Conservation (phyloP, 73 alveolate species). For the Loxodes magnus region DNA sequence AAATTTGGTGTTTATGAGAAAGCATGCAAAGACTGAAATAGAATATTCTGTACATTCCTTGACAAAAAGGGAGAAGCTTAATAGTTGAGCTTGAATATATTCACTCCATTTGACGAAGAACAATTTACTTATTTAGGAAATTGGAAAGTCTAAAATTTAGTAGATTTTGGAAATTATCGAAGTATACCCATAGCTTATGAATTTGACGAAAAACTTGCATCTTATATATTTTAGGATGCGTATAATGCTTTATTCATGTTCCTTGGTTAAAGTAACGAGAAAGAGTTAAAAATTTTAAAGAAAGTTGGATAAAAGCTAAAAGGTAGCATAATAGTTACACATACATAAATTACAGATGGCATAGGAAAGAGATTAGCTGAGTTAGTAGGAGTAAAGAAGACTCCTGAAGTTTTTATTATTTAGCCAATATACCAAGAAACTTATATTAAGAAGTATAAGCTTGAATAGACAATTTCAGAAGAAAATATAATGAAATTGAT, state of each 20-base stretch:
- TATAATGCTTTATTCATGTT: not conserved
- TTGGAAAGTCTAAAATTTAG: not conserved
- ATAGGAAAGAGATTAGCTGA: slow-evolving; percentile 49
- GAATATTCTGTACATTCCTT: not conserved
- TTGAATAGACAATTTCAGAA: slow-evolving; percentile 13
- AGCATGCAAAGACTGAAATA: not conserved
- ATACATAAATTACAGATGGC: slow-evolving; percentile 40
- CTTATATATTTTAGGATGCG: not conserved
- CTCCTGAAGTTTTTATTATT: slow-evolving; percentile 35
- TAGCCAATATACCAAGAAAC: slow-evolving; percentile 40
- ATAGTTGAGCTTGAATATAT: not conserved
- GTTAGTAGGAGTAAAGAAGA: slow-evolving; percentile 37
- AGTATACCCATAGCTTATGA: not conserved
- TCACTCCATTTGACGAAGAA: not conserved
- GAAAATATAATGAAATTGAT: slow-evolving; percentile 28
- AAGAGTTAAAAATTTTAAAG: slow-evolving; percentile 21
- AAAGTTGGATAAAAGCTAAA: slow-evolving; percentile 44
- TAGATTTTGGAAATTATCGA: not conserved
- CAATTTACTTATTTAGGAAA: not conserved
- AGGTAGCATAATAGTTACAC: slow-evolving; percentile 37
- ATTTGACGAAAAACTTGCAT: not conserved
- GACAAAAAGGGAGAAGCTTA: not conserved
- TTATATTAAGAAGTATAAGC: slow-evolving; percentile 34
- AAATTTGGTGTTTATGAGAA: not conserved
- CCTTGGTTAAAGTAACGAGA: slow-evolving; percentile 1